Base-by-base conservation (phyloP, 192 early-diverging fungal genomes). In the Endogone sp. region DNA sequence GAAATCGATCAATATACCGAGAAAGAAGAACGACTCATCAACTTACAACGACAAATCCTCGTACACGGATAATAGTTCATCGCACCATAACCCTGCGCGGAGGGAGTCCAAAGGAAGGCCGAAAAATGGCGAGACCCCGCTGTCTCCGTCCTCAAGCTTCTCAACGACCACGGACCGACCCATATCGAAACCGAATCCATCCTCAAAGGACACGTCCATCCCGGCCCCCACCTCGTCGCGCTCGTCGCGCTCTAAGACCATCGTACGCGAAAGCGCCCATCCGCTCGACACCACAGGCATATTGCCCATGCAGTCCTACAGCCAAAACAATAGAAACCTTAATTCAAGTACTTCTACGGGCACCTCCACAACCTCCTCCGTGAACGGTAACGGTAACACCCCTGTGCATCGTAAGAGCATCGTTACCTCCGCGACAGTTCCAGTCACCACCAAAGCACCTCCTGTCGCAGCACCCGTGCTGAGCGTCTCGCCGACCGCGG, bases 1-100 rank as follows among this genome's bases (percentile, higher is more conserved):
- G 16, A 67, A 67, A 67, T 67, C 65, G 29, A 67, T 67, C 27
- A 67, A 67, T 67, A 67, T 67, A 67, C 65, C 65, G 29, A 55
- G 55, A 29, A 67, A 56, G 59, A 55, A 30, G n/a, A 57, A 57
- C 9, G 65, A 67, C 6, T 29, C 29, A n/a, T 25, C 56, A 22
- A 28, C 28, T 3, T 67, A 67, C 32, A 49, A 49, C 37, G 16
- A 49, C 37, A 49, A 6, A 49, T 49, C 37, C 37, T 49, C 37
- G 37, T 49, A 49, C 37, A 49, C 16, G 37, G 37, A 49, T 16
- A 49, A 49, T 49, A 49, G 37, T 16, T 49, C 37, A 49, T 11
- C 37, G 37, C 9, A 11, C 1, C 37, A 49, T 16, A 49, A 6
- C 37, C 37, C 37, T 6, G 37, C 37, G 16, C 37, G 37, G 16